Evolutionary conservation across 345 rosid genomes (phyloP), one percentile per base, ranked within the genome.

Genomic region (Microcos paniculata): DNA sequence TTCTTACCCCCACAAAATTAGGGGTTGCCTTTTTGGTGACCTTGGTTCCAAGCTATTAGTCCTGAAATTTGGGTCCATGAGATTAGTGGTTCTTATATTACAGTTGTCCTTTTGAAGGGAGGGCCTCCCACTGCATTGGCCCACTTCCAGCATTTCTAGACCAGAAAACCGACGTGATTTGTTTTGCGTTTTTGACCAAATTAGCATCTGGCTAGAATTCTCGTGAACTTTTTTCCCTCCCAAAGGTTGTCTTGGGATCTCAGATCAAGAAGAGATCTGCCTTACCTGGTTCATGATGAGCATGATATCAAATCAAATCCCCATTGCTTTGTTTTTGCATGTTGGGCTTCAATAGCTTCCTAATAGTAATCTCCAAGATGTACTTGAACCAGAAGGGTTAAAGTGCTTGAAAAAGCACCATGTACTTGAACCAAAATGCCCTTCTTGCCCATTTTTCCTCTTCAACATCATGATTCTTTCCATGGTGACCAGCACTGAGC

Each of bases 161-260:
- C 77, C 72, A 35, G 31, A 62, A 72, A 46, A 64, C 71, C 52
- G 69, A 35, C 19, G 19, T 72, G 79, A 55, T 26, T 70, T 76
- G 72, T 63, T 81, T 81, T 84, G 78, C 80, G 82, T 51, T 69
- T 81, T 84, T 83, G 78, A 82, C 82, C 61, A 67, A 64, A 48
- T 64, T 63, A 70, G 56, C 66, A 55, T 52, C 24, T 77, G 28
- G 68, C 33, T 68, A 43, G 69, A 76, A 73, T 53, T 76, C 33
- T 56, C 26, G 3, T 74, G 59, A 72, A 55, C 64, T 23, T 61
- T 72, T 62, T 55, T 56, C 21, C 8, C 38, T 38, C 13, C 14
- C 14, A 0, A 43, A 40, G 28, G 55, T 8, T 31, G 61, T 71
- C 65, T 64, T 51, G 58, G 72, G 67, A 70, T 82, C 79, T 79